Evolutionary conservation across 148 eudicot species (phyloP), one percentile per base, ranked within the genome.

Genomic region (Vaccinium darrowii): DNA sequence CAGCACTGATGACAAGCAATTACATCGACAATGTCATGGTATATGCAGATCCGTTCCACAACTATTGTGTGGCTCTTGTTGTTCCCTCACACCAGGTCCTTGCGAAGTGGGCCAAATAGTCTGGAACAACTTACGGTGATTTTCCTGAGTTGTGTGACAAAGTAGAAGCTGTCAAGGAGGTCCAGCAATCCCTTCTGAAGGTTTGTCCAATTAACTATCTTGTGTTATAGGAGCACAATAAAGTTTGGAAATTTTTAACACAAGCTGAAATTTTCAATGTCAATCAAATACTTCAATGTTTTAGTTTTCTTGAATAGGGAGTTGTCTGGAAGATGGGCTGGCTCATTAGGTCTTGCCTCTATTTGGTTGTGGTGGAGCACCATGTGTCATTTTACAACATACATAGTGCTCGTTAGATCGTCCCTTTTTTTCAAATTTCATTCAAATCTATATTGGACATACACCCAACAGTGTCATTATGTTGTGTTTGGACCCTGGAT

Each of bases 11-110:
- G 67, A 86, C 93, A 33, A 90, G 97, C 91, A 90, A 85, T 62
- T 93, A 90, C 67, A 93, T 96, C 21, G 99, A 92, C 76, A 93
- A 90, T 81, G 84, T 94, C 69, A 94, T 96, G 99, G 88, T 94
- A 63, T 81, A 93, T 87, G 99, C 95, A 83, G 99, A 96, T 88
- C 99, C 99, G 33, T 93, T 89, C 94, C 97, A 91, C 87, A 93
- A 50, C 84, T 90, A 83, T 85, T 94, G 97, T 85, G 98, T 96
- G 54, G 98, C 97, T 52, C 91, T 96, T 77, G 94, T 96, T 77
- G 92, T 92, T 76, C 97, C 99, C 54, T 79, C 91, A 21, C 93
- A 85, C 21, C 93, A 88, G 75, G 92, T 78, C 56, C 89, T 96
- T 80, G 97, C 94, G 89, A 91, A 90, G 83, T 96, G 99, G 99